Percentiles rank a stretch among this genome's conserved stretches.
Conservation (phyloP, 1,284 basidiomycete genomes). For the Macrocystidia cucumis region DNA sequence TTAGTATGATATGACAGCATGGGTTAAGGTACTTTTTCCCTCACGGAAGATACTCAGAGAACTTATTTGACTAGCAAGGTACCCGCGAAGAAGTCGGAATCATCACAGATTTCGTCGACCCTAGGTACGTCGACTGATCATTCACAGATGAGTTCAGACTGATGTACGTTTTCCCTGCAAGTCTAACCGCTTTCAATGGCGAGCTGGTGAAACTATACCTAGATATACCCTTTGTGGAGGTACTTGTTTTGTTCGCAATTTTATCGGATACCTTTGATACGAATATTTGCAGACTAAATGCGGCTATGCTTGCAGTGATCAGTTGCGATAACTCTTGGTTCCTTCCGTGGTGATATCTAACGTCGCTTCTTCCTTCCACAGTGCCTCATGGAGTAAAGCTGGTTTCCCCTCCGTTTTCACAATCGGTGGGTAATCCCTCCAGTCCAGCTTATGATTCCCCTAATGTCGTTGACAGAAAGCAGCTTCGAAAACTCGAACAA, state of each 20-base stretch:
- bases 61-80: slow-evolving; percentile 40
- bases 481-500: slow-evolving; percentile 69
- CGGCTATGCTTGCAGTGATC: slow-evolving; percentile 94
- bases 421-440: slow-evolving; percentile 46
- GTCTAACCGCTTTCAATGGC: slow-evolving; percentile 77
- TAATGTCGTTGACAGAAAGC: slow-evolving; percentile 43
- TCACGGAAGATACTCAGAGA: slow-evolving; percentile 6
- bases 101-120: slow-evolving; percentile 83
- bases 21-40: slow-evolving; percentile 63
- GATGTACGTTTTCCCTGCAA: slow-evolving; percentile 23
- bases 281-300: slow-evolving; percentile 54
- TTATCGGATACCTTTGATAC: slow-evolving; percentile 8
- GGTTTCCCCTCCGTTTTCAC: slow-evolving; percentile 82
- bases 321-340: slow-evolving; percentile 36
- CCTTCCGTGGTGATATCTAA: slow-evolving; percentile 21
- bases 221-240: slow-evolving; percentile 67
- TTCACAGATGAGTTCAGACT: slow-evolving; percentile 9
- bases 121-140: slow-evolving; percentile 27
- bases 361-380: slow-evolving; percentile 22
- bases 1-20: slow-evolving; percentile 94
- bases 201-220: slow-evolving; percentile 72
- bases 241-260: slow-evolving; percentile 13
- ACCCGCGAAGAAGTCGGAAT: slow-evolving; percentile 86
- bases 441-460: slow-evolving; percentile 10
- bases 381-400: slow-evolving; percentile 81